phyloP scores from a whole-genome alignment of 2,329 filamentous ascomycete species.

The Botrytis galanthina region DNA sequence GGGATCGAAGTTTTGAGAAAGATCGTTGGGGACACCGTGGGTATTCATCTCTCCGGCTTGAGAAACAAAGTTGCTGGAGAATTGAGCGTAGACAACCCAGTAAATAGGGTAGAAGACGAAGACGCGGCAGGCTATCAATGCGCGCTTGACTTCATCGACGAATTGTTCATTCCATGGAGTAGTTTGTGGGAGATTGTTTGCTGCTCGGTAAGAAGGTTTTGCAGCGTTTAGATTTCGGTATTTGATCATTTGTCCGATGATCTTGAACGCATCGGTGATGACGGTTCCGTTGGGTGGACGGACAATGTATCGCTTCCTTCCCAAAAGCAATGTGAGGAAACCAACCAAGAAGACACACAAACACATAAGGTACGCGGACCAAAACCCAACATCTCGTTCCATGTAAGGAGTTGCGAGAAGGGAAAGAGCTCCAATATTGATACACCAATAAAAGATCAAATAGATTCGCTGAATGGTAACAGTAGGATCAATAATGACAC shows the following conservation, averaged over 20 bases:
- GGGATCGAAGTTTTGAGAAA: slow-evolving; percentile 59
- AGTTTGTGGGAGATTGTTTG: neutral
- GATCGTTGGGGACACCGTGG: slow-evolving; percentile 56
- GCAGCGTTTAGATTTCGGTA: slow-evolving; percentile 50
- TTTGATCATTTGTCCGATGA: slow-evolving; percentile 54
- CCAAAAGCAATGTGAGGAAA: slow-evolving; percentile 49
- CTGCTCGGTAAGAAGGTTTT: slow-evolving; percentile 63
- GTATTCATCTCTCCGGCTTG: slow-evolving; percentile 55
- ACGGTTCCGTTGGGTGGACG: slow-evolving; percentile 59
- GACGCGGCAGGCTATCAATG: slow-evolving; percentile 55
- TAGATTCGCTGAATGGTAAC: slow-evolving; percentile 51
- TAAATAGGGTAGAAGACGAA: slow-evolving; percentile 61
- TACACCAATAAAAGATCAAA: slow-evolving; percentile 61
- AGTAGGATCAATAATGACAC: slow-evolving; percentile 59
- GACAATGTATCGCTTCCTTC: slow-evolving; percentile 56
- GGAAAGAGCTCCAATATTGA: slow-evolving; percentile 60
- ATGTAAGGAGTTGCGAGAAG: slow-evolving; percentile 45
- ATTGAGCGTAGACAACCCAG: slow-evolving; percentile 43
- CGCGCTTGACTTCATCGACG: slow-evolving; percentile 47
- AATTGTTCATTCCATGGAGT: slow-evolving; percentile 47
- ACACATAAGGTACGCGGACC: slow-evolving; percentile 44
- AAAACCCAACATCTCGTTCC: slow-evolving; percentile 50
- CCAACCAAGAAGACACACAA: slow-evolving; percentile 56
- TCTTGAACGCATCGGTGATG: slow-evolving; percentile 64
- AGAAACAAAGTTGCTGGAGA: slow-evolving; percentile 58